Base-by-base conservation (phyloP, 768 basidiomycete genomes). In the Termitomyces sp. region DNA sequence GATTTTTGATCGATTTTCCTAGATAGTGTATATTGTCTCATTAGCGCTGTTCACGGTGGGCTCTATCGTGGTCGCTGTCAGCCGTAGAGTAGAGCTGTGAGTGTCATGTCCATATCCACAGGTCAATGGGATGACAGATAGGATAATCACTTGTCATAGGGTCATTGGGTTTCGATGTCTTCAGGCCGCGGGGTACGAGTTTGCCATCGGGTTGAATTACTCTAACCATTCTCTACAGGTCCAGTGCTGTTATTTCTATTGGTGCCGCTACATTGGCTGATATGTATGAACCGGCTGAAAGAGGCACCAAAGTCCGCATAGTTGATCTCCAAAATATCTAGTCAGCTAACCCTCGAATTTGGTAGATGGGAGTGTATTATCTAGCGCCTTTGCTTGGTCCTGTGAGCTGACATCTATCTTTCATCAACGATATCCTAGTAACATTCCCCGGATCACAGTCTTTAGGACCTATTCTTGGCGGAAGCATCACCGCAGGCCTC, bases 221-320 rank as follows among this genome's bases (percentile, higher is more conserved):
- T 36, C 27, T 54, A 9, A 58, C 15, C 4, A 22, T 9, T 16
- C 45, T 13, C 4, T 27, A 4, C 16, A 67, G 67, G 16, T 67
- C 67, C 18, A 65, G 63, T 39, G 67, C 67, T 16, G 63, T 66
- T 31, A 62, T 66, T 27, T 69, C 86, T 0, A 84, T 92, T 55
- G 92, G 91, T 5, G 88, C 88, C 0, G 89, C 87, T 15, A 88
- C 89, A 4, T 73, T 93, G 3, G 89, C 89, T 1, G 90, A 92
- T 67, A 86, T 92, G 4, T 92, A 83, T 63, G 89, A 91, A 27
- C 82, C 87, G 0, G 75, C 78, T 12, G 87, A 91, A 67, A 78
- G 91, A 53, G 92, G 92, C 5, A 83, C 80, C 20, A 88, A 83
- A 71, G 78, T 75, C 9, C 33, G 20, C n/a, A 34, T 34, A n/a